Evolutionary conservation across 164 flowering plant species (phyloP).

Genomic region (Dillenia suffruticosa): DNA sequence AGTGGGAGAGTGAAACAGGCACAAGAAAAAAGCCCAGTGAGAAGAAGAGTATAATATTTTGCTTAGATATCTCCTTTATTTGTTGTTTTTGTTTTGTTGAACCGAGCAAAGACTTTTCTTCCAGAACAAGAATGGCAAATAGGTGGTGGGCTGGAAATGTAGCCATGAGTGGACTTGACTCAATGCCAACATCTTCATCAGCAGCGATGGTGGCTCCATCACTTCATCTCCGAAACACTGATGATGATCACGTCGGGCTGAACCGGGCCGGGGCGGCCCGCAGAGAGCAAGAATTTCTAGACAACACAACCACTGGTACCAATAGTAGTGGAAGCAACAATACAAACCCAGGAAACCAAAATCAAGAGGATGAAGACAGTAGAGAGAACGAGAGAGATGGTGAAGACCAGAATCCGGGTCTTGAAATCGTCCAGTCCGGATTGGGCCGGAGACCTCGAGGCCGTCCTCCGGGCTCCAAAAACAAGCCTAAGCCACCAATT

Average conservation of each 20-base stretch:
- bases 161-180: constrained; percentile 53
- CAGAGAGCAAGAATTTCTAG: constrained; percentile 45
- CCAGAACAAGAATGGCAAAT: constrained; percentile 41
- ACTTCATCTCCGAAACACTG: constrained; percentile 42
- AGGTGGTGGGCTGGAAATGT: constrained; percentile 84
- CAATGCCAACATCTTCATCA: constrained; percentile 22
- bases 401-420: constrained; percentile 32
- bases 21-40: background rate
- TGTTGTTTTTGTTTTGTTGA: background rate
- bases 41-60: background rate
- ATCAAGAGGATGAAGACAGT: constrained; percentile 32
- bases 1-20: background rate
- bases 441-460: constrained; percentile 64
- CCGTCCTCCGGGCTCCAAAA: constrained; percentile 83
- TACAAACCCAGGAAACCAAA: constrained; percentile 10
- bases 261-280: constrained; percentile 18
- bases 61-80: background rate
- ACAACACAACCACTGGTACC: constrained; percentile 12
- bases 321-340: constrained; percentile 27
- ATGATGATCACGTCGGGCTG: constrained; percentile 28
- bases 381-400: constrained; percentile 24
- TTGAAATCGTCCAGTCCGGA: constrained; percentile 31
- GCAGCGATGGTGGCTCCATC: constrained; percentile 16
- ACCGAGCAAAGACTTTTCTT: background rate
- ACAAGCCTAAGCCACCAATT: constrained; percentile 77